Evolutionary conservation across 768 basidiomycete genomes (phyloP).

Genomic region (Termitomyces sp.): DNA sequence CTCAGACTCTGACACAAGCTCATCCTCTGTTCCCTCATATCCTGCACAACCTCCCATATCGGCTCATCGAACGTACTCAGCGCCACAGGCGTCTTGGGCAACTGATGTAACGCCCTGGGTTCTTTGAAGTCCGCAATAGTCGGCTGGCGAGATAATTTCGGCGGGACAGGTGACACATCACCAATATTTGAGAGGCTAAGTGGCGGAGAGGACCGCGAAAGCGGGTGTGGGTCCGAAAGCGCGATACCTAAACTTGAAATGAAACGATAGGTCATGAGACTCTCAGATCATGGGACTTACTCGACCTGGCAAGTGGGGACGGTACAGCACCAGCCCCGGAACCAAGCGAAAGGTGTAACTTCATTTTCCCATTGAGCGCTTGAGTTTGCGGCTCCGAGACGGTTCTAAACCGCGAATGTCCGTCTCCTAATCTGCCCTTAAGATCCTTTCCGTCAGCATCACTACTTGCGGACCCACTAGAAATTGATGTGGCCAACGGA

Average conservation of each 20-base stretch:
- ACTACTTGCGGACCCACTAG: background rate
- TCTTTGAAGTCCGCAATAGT: slow-evolving; percentile 53
- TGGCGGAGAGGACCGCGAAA: background rate
- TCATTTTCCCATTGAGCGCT: background rate
- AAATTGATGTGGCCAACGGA: background rate
- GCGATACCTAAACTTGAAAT: background rate
- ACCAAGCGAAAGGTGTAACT: background rate
- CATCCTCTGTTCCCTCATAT: slow-evolving; percentile 97
- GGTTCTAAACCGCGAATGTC: background rate
- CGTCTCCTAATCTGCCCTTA: background rate
- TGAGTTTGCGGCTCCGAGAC: background rate
- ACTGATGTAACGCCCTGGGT: slow-evolving; percentile 57
- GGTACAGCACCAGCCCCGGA: background rate
- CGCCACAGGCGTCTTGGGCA: slow-evolving; percentile 46
- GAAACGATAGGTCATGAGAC: background rate
- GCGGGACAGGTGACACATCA: background rate
- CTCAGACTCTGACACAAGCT: slow-evolving; percentile 91
- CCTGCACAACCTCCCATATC: slow-evolving; percentile 78
- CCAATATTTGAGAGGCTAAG: background rate
- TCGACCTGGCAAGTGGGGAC: background rate
- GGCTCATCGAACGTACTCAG: slow-evolving; percentile 72
- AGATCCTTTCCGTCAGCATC: background rate
- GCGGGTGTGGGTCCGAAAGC: background rate
- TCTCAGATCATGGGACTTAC: background rate
- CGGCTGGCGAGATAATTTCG: background rate